Evolutionary conservation across 2,329 filamentous ascomycete species (phyloP), one percentile per base, ranked within the genome.

Genomic region (Polychaeton citri): DNA sequence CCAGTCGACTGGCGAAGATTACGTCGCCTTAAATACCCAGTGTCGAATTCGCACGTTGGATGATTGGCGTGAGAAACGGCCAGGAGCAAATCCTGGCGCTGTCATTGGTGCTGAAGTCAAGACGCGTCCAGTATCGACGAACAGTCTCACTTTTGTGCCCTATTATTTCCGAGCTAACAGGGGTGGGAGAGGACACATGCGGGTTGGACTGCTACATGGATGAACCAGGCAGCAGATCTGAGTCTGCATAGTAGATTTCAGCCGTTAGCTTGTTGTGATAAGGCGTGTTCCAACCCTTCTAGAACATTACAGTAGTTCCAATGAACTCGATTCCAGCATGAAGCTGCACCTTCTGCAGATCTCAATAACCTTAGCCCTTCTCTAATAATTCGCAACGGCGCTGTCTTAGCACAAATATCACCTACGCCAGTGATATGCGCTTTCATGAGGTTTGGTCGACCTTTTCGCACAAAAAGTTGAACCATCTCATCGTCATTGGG

Each of bases 401-500:
- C 62, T 31, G 36, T 38, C 2, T 36, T 16, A 30, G 28, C 55
- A 43, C 59, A 66, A 4, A 72, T 53, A 44, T 73, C 64, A 0
- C 71, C 71, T 1, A 74, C 67, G 3, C 67, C 68, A 6, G 60
- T 65, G 6, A 74, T 58, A 40, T 67, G 62, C 1, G 63, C 69
- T 13, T 56, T 58, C 63, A 75, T 71, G 3, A 45, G 54, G 19
- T n/a, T n/a, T n/a, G n/a, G n/a, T n/a, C 63, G 54, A 0, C 71
- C 71, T 12, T 62, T 56, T 8, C 63, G 57, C 1, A 75, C 68
- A 47, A 70, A 75, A 2, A 66, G 51, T 43, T 75, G 71, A 1
- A 73, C 69, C 33, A 74, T 59, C 44, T 74, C 71, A 46, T 75
- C 72, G 41, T 74, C 69, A 2, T 64, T 64, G 0, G 71, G 71